Conservation (phyloP, 306 rosid species). For the Arachis hypogaea region DNA sequence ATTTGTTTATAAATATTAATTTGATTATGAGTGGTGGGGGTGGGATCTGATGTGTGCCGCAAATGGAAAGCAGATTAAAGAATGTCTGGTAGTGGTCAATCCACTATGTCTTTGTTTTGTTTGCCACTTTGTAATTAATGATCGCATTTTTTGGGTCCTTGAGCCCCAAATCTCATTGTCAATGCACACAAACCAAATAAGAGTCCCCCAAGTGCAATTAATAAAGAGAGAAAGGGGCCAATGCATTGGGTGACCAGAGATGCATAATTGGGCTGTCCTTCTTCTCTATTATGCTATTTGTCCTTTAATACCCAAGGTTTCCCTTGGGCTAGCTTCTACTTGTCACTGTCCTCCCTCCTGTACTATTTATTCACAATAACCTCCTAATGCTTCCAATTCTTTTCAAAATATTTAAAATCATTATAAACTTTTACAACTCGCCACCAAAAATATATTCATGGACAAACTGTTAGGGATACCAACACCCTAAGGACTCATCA, state of each 20-base stretch:
- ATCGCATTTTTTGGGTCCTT: constrained; percentile 60
- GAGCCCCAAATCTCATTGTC: constrained; percentile 48
- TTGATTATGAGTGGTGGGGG: no score
- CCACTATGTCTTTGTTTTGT: constrained; percentile 36
- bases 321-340: constrained; percentile 11
- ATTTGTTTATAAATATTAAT: no score
- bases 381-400: neutral
- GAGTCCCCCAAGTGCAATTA: constrained; percentile 21
- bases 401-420: no score
- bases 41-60: constrained; percentile 2
- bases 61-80: constrained; percentile 49
- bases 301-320: constrained; percentile 18
- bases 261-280: constrained; percentile 37
- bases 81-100: constrained; percentile 47
- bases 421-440: no score
- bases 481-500: no score
- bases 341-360: neutral
- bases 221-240: constrained; percentile 29
- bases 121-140: constrained; percentile 48
- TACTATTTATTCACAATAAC: neutral
- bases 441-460: neutral
- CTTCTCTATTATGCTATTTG: constrained; percentile 11
- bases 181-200: constrained; percentile 40
- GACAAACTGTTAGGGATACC: no score
- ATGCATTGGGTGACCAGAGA: constrained; percentile 24